phyloP scores from a whole-genome alignment of 176 grass and related monocot genomes.

The barley (Hordeum vulgare) region MorexV3_pseudomolecules_assembly NC_058519.1:601397481-601397980 shows the following conservation, averaged over 20 bases:
- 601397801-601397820: not conserved
- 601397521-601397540: conserved; percentile 6
- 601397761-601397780: not conserved
- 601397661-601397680: not conserved
- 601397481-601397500: too few relatives aligned
- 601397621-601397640: not conserved
- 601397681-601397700: not conserved
- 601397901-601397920: not conserved
- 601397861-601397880: not conserved
- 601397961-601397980: too few relatives aligned
- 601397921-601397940: not conserved
- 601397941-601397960: too few relatives aligned
- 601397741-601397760: not conserved
- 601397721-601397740: not conserved
- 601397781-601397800: not conserved
- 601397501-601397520: too few relatives aligned
- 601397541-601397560: conserved; percentile 3
- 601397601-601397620: not conserved
- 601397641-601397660: not conserved
- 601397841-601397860: not conserved
- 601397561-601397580: conserved; percentile 3
- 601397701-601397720: not conserved
- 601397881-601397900: not conserved
- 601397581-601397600: not conserved
- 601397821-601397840: too few relatives aligned